Evolutionary conservation across 805 yeast genomes (phyloP), one percentile per base, ranked within the genome.

Genomic region (Schwanniomyces sp.): DNA sequence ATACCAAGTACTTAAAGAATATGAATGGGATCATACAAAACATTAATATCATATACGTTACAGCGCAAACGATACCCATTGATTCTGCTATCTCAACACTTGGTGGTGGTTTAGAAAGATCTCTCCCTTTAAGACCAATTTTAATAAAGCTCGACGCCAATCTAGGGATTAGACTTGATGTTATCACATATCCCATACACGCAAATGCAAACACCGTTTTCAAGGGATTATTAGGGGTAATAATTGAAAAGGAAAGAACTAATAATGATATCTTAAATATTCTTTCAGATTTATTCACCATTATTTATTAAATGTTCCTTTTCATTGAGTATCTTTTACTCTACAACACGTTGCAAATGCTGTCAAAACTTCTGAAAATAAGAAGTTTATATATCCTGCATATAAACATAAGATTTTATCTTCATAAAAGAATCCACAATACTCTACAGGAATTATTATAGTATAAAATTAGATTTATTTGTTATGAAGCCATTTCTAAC

Each of bases 31-130:
- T 88, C 64, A 89, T 85, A 52, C 86, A 76, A 58, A 90, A 80
- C 88, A 94, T 85, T 37, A 88, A 65, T 53, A 91, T 82, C 46
- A 94, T 65, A 62, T 91, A 91, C 0, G 91, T 84, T 4, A 87
- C 75, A 0, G 96, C 94, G 5, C 90, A 80, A 0, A 92, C 86
- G 2, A 90, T 85, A n/a, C 99, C 99, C 74, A 92, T 84, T 0
- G 95, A 81, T 69, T 94, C 99, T 1, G 99, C 94, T 8, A 90
- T 76, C 34, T 62, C 66, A 9, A 27, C 44, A 2, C 83, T 73
- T 0, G 96, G 95, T 37, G 66, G 74, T n/a, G 81, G 81, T 63
- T 94, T 94, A 39, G 91, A 84, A 60, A 91, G 57, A 63, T 94
- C 99, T 51, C 78, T 81, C 8, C 99, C 99, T 51, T 70, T 79